These are phyloP conservation scores for Taphrina sp. DNA, from an alignment of 1,139 yeast species.

Conservation along the genomic window DNA sequence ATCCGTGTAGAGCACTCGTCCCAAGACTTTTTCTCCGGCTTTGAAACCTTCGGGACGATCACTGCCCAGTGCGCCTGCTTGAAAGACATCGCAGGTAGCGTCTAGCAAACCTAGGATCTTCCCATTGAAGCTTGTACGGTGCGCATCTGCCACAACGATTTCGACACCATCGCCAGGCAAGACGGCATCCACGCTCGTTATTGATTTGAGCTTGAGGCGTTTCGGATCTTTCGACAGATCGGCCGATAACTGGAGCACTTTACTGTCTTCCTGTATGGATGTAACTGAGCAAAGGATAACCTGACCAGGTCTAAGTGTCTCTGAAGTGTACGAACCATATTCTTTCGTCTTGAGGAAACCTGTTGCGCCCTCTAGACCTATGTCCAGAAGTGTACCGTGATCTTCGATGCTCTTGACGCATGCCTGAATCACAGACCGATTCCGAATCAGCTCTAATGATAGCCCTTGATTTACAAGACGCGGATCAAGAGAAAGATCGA, in stretches of 20 bases:
- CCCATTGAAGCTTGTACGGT: constrained; percentile 59
- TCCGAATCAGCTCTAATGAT: constrained; percentile 62
- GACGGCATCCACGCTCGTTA: constrained; percentile 71
- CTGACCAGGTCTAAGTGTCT: constrained; percentile 49
- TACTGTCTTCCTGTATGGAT: constrained; percentile 46
- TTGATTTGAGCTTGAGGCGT: constrained; percentile 49
- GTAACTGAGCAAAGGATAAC: constrained; percentile 44
- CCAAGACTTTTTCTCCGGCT: constrained; percentile 64
- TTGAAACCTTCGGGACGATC: constrained; percentile 62
- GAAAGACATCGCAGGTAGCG: constrained; percentile 69
- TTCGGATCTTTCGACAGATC: constrained; percentile 49
- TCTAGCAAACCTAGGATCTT: constrained; percentile 73
- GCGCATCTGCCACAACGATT: constrained; percentile 62
- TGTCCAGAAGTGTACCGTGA: constrained; percentile 76
- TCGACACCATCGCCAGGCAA: constrained; percentile 83
- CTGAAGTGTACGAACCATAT: constrained; percentile 9
- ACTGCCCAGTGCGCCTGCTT: constrained; percentile 52
- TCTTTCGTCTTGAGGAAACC: constrained; percentile 68
- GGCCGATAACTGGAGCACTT: constrained; percentile 62
- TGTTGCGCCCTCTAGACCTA: constrained; percentile 57
- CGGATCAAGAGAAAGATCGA: constrained; percentile 76
- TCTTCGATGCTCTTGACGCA: constrained; percentile 80
- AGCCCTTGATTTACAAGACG: constrained; percentile 61
- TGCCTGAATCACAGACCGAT: constrained; percentile 70
- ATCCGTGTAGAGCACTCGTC: constrained; percentile 67